A percentile compares a stretch with the other conserved stretches of the same genome.
These are phyloP conservation scores for Hypholoma fasciculare DNA, from an alignment of 768 basidiomycete genomes.

Conservation along the genomic window DNA sequence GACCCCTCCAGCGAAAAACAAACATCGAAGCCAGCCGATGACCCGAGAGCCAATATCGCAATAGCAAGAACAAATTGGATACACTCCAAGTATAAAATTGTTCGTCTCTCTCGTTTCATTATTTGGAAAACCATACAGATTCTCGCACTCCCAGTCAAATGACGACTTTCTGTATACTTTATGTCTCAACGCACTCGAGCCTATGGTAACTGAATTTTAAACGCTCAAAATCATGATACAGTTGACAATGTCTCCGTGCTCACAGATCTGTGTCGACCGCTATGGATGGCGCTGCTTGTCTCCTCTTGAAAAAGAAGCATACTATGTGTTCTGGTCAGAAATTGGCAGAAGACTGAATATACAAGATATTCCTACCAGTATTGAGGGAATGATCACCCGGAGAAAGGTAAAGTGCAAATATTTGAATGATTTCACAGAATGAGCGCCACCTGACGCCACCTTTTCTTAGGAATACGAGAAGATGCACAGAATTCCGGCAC, in stretches of 20 bases:
- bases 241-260: background rate
- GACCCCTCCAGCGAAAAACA: slow-evolving; percentile 16
- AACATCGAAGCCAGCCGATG: slow-evolving; percentile 24
- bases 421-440: background rate
- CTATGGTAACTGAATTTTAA: slow-evolving; percentile 28
- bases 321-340: slow-evolving; percentile 44
- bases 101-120: slow-evolving; percentile 16
- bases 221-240: background rate
- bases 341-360: slow-evolving; percentile 50
- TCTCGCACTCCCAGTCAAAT: slow-evolving; percentile 25
- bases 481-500: slow-evolving; percentile 39
- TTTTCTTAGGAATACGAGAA: slow-evolving; percentile 39
- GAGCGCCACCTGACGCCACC: background rate
- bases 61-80: slow-evolving; percentile 42
- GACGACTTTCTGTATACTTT: slow-evolving; percentile 45
- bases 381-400: slow-evolving; percentile 39
- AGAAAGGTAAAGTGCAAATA: slow-evolving; percentile 27
- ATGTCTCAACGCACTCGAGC: slow-evolving; percentile 37
- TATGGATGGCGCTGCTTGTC: slow-evolving; percentile 48
- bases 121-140: background rate
- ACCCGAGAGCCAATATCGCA: slow-evolving; percentile 41
- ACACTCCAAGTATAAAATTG: slow-evolving; percentile 42
- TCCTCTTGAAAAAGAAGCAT: slow-evolving; percentile 42
- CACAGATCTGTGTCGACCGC: slow-evolving; percentile 37
- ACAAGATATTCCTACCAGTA: slow-evolving; percentile 40